phyloP scores from a whole-genome alignment of 495 filamentous ascomycete species.

The Xanthoparmelia taractica region DNA sequence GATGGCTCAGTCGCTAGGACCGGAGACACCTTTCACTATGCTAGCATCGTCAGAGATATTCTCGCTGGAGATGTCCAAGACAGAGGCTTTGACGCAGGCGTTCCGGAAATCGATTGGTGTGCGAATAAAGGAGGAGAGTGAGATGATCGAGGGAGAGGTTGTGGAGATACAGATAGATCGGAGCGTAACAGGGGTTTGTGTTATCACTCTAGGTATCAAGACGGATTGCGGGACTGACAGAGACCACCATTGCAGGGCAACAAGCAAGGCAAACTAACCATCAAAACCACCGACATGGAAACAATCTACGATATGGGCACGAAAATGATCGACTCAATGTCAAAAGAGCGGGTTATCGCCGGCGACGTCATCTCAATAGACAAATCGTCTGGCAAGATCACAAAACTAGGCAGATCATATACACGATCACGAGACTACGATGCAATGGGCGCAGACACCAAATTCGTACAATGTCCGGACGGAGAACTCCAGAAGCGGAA shows the following conservation, averaged over 20 bases:
- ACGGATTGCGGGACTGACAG: background rate
- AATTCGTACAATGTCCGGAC: conserved; percentile 97
- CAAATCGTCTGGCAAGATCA: conserved; percentile 95
- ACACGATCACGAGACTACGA: conserved; percentile 95
- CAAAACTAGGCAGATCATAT: conserved; percentile 88
- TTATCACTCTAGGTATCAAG: background rate
- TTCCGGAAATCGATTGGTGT: conserved; percentile 97
- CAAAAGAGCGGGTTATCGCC: conserved; percentile 96
- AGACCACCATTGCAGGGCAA: conserved; percentile 46
- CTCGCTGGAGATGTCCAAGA: conserved; percentile 98
- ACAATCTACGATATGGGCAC: conserved; percentile 98
- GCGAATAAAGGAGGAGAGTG: conserved; percentile 93
- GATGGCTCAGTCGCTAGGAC: conserved; percentile 90
- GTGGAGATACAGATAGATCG: conserved; percentile 99
- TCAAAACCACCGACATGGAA: conserved; percentile 99
- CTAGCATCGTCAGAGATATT: conserved; percentile 94
- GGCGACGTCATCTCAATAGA: conserved; percentile 98
- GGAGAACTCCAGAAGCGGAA: conserved; percentile 96
- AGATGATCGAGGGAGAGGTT: conserved; percentile 98
- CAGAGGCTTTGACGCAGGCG: conserved; percentile 92
- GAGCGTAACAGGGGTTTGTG: conserved; percentile 77
- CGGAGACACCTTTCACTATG: conserved; percentile 94
- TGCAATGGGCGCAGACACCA: conserved; percentile 97
- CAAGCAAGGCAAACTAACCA: conserved; percentile 98
- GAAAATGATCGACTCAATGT: conserved; percentile 99